Base-by-base conservation (phyloP, 192 early-diverging fungal species). In the Backusella psychrophila region DNA sequence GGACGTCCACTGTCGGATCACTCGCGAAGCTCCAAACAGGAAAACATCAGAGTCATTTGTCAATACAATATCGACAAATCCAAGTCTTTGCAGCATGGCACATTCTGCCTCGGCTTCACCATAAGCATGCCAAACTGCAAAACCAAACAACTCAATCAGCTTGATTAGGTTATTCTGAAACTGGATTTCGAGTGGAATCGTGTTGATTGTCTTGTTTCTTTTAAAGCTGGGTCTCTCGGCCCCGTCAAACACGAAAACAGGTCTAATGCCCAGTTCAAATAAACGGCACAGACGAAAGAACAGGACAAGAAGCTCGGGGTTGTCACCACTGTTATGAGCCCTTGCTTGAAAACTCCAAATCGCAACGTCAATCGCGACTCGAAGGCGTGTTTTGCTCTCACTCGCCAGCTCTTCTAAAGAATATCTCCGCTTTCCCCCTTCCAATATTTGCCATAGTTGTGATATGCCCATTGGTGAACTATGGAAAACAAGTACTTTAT, bases 71-170 rank as follows among this genome's bases (percentile, higher is more conserved):
- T 77, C 75, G 4, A 77, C 78, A 69, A 73, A 66, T 0, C 75
- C 79, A 26, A 72, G 73, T 19, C 71, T 19, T 31, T 77, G 66
- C 0, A 85, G 15, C 17, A 69, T 49, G 1, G 83, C 83, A 23
- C 77, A 85, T 39, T 85, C 83, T 14, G 83, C 83, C 46, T 83
- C 83, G 4, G 83, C 82, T 63, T 82, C 80, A 17, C 80, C 80
- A 21, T 52, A 38, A 14, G 80, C 80, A 15, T 78, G 21, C 80
- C 80, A 82, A 17, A 59, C 34, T 0, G 66, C 33, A 66, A 75
- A 82, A 0, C 71, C 66, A 34, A 82, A 82, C 19, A 59, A 31
- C 35, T 69, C 26, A 19, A 82, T 68, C 36, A 79, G 15, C 19
- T 29, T 38, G 21, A 41, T 56, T 21, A 77, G 17, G 15, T 72